Base-by-base conservation (phyloP, 108 stramenopile species). In the Craspedostauros australis region DNA sequence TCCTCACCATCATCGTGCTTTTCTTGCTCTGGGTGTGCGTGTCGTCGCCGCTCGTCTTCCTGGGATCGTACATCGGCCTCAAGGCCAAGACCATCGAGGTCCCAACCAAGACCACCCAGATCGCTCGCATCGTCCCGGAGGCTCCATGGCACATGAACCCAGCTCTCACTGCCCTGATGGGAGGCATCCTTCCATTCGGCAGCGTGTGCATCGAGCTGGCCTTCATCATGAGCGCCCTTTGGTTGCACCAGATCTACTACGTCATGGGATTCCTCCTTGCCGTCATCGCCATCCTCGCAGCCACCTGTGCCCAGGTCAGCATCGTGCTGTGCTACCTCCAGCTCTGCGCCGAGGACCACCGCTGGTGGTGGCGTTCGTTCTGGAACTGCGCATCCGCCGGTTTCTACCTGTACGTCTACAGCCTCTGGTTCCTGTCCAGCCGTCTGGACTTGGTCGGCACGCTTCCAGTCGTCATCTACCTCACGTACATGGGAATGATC, bases 321-420 rank as follows among this genome's bases (percentile, higher is more conserved):
- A 91, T 98, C 60, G 96, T 98, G 14, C 71, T 98, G 78, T 82
- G 80, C 64, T 99, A 99, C 83, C 85, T 99, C 46, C 96, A 98
- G 85, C 80, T 99, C 15, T 95, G 95, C 54, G 73, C 68, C 8
- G 98, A 99, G 72, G 96, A 99, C 66, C 93, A 97, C 74, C 80
- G 86, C 61, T 99, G 98, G 98, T 98, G 96, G 96, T 99, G 98
- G 98, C 91, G 91, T 31, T 93, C 92, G 4, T 96, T 98, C 73
- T 68, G 85, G 44, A 93, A 94, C 42, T 77, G 92, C 57, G 96
- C 95, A 20, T 83, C 90, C 38, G 89, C 91, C 19, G 97, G 92
- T 1, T 12, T 77, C 5, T 99, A 97, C 61, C 76, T 99, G 21
- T 97, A 97, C 66, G 29, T 93, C 23, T 99, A 98, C 79, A 80